A percentile compares a stretch with the other conserved stretches of the same genome.
phyloP scores from a whole-genome alignment of 306 rosid species.

The Trifolium pratense region DNA sequence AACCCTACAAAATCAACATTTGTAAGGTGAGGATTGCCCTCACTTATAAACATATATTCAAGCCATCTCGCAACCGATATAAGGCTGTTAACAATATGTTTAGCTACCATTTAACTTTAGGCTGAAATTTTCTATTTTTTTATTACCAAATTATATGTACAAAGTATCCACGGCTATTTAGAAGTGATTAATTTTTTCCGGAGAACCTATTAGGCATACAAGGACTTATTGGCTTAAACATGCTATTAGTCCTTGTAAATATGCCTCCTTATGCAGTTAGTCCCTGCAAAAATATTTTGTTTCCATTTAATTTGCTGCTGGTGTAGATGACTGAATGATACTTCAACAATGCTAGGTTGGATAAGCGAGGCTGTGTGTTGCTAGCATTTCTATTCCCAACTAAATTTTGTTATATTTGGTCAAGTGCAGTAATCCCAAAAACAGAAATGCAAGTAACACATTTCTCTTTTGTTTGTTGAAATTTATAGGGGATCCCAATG shows the following conservation, averaged over 20 bases:
- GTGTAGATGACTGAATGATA: neutral
- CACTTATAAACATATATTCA: too few relatives aligned
- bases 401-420: neutral
- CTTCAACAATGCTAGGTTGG: neutral
- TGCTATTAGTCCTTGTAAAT: neutral
- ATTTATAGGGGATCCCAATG: too few relatives aligned
- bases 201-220: too few relatives aligned
- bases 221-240: too few relatives aligned
- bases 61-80: too few relatives aligned
- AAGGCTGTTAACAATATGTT: too few relatives aligned
- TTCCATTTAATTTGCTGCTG: neutral
- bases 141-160: too few relatives aligned
- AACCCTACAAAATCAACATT: too few relatives aligned
- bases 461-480: too few relatives aligned
- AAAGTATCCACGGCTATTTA: too few relatives aligned
- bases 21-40: too few relatives aligned
- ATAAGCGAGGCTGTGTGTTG: neutral
- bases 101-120: neutral
- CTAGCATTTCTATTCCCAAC: neutral
- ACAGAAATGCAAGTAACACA: neutral
- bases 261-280: neutral
- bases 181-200: too few relatives aligned
- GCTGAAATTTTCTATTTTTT: neutral
- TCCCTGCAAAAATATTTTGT: neutral
- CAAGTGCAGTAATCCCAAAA: neutral